These are phyloP conservation scores for Cladophialophora chaetospira DNA, from an alignment of 2,329 filamentous ascomycete species.

Conservation along the genomic window DNA sequence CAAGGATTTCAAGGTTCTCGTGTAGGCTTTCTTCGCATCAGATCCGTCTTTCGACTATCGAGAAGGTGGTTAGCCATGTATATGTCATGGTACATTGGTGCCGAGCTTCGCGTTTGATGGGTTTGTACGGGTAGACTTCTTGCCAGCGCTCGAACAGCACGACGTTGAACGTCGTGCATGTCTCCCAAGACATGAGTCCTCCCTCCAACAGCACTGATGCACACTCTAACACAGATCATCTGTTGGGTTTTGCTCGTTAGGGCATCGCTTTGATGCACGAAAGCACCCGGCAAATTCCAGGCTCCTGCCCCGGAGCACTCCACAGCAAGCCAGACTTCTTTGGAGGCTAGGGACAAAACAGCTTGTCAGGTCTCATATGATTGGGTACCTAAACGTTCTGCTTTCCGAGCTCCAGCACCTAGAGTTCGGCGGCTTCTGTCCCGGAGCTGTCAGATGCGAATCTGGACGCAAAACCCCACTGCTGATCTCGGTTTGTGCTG, in stretches of 20 bases:
- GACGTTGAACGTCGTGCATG: too few species aligned
- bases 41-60: too few species aligned
- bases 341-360: background rate
- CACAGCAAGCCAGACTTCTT: background rate
- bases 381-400: background rate
- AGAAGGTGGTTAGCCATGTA: too few species aligned
- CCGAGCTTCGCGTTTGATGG: too few species aligned
- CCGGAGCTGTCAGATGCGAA: constrained; percentile 1
- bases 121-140: too few species aligned
- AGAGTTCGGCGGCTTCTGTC: constrained; percentile 6
- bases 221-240: too few species aligned
- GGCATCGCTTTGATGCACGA: constrained; percentile 4
- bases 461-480: too few species aligned
- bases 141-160: too few species aligned
- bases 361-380: background rate
- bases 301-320: background rate
- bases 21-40: too few species aligned
- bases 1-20: background rate
- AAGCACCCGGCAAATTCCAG: constrained; percentile 1
- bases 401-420: background rate
- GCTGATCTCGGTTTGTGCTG: constrained; percentile 8
- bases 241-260: constrained; percentile 3
- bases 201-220: too few species aligned
- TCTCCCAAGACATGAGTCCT: too few species aligned
- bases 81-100: too few species aligned